Evolutionary conservation across 2,329 filamentous ascomycete genomes (phyloP), one percentile per base, ranked within the genome.

Genomic region (Dothideomycetidae sp.): DNA sequence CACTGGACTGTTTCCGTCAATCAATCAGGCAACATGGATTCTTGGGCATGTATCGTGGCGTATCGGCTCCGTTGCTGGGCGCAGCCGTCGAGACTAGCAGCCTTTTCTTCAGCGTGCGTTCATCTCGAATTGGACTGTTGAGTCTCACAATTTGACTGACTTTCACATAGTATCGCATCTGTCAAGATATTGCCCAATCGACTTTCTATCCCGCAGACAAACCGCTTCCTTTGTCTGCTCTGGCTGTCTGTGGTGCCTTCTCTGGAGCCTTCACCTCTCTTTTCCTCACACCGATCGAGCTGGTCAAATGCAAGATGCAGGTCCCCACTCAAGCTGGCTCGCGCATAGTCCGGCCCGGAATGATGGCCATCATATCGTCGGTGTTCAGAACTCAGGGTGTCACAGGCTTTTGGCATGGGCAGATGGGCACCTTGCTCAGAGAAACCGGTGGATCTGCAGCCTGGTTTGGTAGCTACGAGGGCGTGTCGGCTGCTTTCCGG

Each of bases 281-380:
- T 33, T 75, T 93, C 19, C 73, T 98, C 44, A 98, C 90, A 0
- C 90, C 90, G 0, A 84, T 98, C 47, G 90, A 98, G 62, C 73
- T 98, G 36, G 81, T 98, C 55, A 98, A 98, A 62, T 98, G 90
- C 71, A 92, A 90, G 61, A 93, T 98, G 63, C 90, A 98, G 58
- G 86, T 88, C 1, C 38, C 47, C 10, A 30, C 50, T 32, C 52
- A 55, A 30, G 42, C 52, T 9, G 41, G 44, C 10, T 47, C 53
- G 1, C 42, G 52, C 5, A 55, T 62, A 1, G 53, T 57, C 54
- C 60, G 69, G 3, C 68, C 81, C 4, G 71, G 72, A 1, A 78
- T 85, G 0, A 53, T 82, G 10, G 61, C 71, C 4, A 75, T 94
- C 29, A 80, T 96, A 30, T 67, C 70, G 16, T 75, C 85, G 17